Evolutionary conservation across 2,329 filamentous ascomycete species (phyloP).

Genomic region (Beauveria asiatica): DNA sequence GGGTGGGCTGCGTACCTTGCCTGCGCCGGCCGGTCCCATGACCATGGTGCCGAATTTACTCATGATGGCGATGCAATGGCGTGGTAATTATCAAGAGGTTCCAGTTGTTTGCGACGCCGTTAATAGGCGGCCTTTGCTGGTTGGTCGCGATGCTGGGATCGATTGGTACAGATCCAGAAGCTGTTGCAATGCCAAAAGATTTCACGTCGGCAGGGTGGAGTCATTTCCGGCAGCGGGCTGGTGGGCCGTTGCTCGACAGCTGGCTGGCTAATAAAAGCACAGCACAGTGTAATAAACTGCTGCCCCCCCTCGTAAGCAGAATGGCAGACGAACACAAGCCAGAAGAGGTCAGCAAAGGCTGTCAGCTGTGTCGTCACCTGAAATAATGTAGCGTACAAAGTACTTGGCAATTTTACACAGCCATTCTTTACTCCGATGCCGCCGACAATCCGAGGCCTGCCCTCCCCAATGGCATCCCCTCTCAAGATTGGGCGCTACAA

Average conservation of each 20-base stretch:
- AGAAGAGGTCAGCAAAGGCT: neutral
- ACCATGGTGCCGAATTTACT: conserved; percentile 92
- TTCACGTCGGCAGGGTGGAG: neutral
- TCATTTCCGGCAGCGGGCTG: neutral
- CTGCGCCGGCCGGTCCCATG: conserved; percentile 92
- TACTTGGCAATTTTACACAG: neutral
- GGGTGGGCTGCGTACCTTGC: conserved; percentile 54
- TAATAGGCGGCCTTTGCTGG: neutral
- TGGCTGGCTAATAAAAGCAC: neutral
- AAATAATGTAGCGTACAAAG: neutral
- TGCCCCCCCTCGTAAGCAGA: neutral
- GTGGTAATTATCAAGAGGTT: neutral
- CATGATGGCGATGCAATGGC: conserved; percentile 43
- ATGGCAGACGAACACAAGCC: neutral
- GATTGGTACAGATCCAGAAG: neutral
- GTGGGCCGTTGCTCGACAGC: neutral
- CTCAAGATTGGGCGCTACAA: too few relatives aligned
- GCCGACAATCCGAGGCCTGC: conserved; percentile 1
- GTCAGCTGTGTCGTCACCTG: neutral
- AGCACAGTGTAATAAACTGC: neutral
- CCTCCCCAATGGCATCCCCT: neutral
- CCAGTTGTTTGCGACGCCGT: neutral
- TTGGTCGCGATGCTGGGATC: neutral
- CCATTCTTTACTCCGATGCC: neutral
- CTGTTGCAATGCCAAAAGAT: neutral